Percentiles rank a stretch among this genome's conserved stretches.
These are phyloP conservation scores for Penicillium soppii DNA, from an alignment of 495 filamentous ascomycete species.

Conservation along the genomic window DNA sequence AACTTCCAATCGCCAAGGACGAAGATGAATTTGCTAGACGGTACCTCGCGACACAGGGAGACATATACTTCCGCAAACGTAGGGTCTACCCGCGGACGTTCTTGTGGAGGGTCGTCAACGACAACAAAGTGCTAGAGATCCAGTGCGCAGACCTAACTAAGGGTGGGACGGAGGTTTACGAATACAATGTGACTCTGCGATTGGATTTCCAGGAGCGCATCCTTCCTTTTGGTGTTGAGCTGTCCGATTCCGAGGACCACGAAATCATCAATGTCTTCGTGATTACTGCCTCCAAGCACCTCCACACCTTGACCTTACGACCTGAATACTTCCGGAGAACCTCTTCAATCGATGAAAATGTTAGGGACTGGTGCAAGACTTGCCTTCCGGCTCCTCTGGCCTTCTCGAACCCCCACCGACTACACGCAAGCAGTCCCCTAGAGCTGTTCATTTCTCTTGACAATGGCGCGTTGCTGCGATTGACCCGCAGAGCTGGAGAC, in stretches of 20 bases:
- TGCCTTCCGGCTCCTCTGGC: constrained; percentile 68
- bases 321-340: constrained; percentile 75
- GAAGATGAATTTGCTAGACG: constrained; percentile 70
- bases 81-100: constrained; percentile 76
- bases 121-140: constrained; percentile 76
- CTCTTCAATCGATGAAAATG: constrained; percentile 65
- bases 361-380: constrained; percentile 74
- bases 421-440: constrained; percentile 68
- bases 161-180: constrained; percentile 58
- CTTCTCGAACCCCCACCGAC: constrained; percentile 76
- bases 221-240: constrained; percentile 69
- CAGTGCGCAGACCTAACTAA: constrained; percentile 80
- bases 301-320: constrained; percentile 77
- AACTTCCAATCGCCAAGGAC: constrained; percentile 54
- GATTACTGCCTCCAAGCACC: constrained; percentile 71
- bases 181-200: constrained; percentile 69
- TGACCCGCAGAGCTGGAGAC: constrained; percentile 64
- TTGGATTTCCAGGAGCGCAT: constrained; percentile 74
- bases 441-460: constrained; percentile 78
- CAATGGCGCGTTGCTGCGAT: constrained; percentile 75
- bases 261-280: constrained; percentile 79
- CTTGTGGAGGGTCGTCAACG: constrained; percentile 85
- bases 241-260: constrained; percentile 74
- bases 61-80: constrained; percentile 78
- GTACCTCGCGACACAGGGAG: constrained; percentile 74